Base-by-base conservation (phyloP, 2,329 filamentous ascomycete genomes). In the Colletotrichum plurivorum region DNA sequence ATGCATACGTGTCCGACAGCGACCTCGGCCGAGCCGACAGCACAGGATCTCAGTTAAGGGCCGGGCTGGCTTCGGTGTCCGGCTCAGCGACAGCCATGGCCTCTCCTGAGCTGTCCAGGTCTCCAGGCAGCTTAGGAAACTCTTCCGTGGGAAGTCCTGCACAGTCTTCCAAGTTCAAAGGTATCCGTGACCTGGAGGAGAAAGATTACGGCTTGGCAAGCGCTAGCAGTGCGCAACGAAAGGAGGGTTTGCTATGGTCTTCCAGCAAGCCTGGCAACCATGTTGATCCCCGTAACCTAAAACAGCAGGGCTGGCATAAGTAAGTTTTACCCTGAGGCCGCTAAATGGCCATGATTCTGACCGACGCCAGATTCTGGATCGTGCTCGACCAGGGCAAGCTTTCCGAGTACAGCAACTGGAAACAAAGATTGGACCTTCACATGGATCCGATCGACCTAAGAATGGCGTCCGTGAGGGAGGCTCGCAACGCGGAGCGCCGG, bases 231-330 rank as follows among this genome's bases (percentile, higher is more conserved):
- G 88, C 92, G 53, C 92, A 95, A 73, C 89, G 94, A 52, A 99
- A 98, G 78, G 96, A 99, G 83, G 97, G 96, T 6, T 85, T 99
- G 10, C 82, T 99, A 8, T 99, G 96, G 96, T 94, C 97, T 27
- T 84, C 98, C 52, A 98, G 95, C 77, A 90, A 94, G 71, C 95
- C 95, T 3, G 95, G 95, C 18, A 95, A 94, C 66, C 96, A 99
- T 79, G 95, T 96, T 31, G 97, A 99, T 78, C 96, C 96, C 10
- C 94, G 96, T 74, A 95, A 94, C 18, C 85, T 99, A 74, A 98
- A 98, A 77, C 98, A 98, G 79, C 94, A 97, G 80, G 95, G 94
- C 58, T 99, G 96, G 96, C 96, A 99, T 80, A 99, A 99, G 93
- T 97, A 85, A 83, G 92, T 88, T 60, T 9, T 48, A 22, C 45